phyloP scores from a whole-genome alignment of 768 basidiomycete genomes.

The Rhodotorula graminis region DNA sequence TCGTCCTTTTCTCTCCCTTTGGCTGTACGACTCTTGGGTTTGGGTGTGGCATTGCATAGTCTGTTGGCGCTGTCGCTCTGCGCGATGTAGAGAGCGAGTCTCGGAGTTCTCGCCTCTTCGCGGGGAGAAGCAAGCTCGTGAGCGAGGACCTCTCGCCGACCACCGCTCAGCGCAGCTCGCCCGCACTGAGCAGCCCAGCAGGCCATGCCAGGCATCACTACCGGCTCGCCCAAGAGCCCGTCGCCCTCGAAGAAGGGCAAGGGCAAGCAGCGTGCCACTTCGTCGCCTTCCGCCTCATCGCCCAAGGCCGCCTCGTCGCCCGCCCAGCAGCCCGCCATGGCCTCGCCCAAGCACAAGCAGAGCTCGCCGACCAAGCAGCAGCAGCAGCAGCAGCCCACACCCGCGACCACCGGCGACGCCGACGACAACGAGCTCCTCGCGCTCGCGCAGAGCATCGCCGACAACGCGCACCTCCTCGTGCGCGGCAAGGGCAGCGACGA shows the following conservation, averaged over 20 bases:
- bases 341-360: background rate
- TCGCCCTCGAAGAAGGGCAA: slow-evolving; percentile 30
- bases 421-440: slow-evolving; percentile 18
- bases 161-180: background rate
- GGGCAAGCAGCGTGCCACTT: slow-evolving; percentile 17
- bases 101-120: too few relatives aligned
- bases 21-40: too few relatives aligned
- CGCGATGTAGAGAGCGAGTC: too few relatives aligned
- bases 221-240: background rate
- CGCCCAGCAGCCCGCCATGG: background rate
- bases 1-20: too few relatives aligned
- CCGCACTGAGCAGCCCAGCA: background rate
- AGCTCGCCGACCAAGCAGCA: background rate
- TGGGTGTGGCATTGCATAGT: too few relatives aligned
- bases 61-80: too few relatives aligned
- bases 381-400: background rate
- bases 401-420: background rate
- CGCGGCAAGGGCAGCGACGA: slow-evolving; percentile 41
- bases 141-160: background rate
- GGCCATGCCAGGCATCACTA: background rate
- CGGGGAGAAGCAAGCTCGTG: background rate
- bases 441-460: slow-evolving; percentile 38
- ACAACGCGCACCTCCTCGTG: slow-evolving; percentile 40
- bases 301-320: background rate
- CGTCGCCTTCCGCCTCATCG: background rate